phyloP scores from a whole-genome alignment of 768 basidiomycete genomes.

The Lenzites betulinus region DNA sequence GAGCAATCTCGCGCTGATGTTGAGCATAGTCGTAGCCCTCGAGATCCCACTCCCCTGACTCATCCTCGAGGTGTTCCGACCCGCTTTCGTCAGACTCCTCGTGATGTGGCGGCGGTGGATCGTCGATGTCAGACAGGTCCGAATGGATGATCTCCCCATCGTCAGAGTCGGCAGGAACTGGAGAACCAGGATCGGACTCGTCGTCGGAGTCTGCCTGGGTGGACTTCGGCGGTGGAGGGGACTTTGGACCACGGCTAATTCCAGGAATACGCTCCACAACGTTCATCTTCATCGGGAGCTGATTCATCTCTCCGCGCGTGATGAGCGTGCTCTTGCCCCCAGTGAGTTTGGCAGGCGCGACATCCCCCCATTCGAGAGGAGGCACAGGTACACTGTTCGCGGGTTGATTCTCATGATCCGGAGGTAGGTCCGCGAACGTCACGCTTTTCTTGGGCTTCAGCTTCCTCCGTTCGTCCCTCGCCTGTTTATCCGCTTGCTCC shows the following conservation, averaged over 20 bases:
- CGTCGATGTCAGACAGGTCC: slow-evolving; percentile 17
- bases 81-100: slow-evolving; percentile 32
- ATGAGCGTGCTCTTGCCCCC: slow-evolving; percentile 38
- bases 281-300: slow-evolving; percentile 61
- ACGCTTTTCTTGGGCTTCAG: slow-evolving; percentile 62
- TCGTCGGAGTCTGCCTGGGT: slow-evolving; percentile 62
- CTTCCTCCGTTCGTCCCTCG: slow-evolving; percentile 31
- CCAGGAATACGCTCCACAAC: slow-evolving; percentile 67
- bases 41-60: slow-evolving; percentile 48
- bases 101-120: slow-evolving; percentile 2
- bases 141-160: slow-evolving; percentile 31
- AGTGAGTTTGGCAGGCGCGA: slow-evolving; percentile 51
- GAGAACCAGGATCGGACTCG: slow-evolving; percentile 50
- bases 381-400: slow-evolving; percentile 18
- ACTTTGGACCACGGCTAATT: slow-evolving; percentile 25
- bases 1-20: slow-evolving; percentile 73
- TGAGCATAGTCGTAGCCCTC: slow-evolving; percentile 61
- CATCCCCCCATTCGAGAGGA: slow-evolving; percentile 52
- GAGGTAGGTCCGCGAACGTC: slow-evolving; percentile 54
- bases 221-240: slow-evolving; percentile 22
- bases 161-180: slow-evolving; percentile 36
- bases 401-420: slow-evolving; percentile 29
- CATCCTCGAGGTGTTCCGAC: slow-evolving; percentile 33
- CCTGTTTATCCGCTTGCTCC: slow-evolving; percentile 31
- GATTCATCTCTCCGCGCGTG: slow-evolving; percentile 35